Percentiles rank a stretch among this genome's conserved stretches.
Conservation (phyloP, 371 early-diverging fungal species). For the Apophysomyces trapeziformis region DNA sequence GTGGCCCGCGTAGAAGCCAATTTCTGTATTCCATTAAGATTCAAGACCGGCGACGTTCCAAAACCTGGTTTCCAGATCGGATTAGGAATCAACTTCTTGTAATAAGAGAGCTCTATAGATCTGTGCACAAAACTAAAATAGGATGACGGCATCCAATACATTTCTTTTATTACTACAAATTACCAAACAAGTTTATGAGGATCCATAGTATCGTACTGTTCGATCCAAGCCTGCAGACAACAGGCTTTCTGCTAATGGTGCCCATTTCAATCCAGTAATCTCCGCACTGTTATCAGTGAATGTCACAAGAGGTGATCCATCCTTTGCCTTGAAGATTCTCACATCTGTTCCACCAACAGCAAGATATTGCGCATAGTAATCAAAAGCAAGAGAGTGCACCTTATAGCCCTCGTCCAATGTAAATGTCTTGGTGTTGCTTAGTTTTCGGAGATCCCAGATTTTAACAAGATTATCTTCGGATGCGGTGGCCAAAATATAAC, state of each 20-base stretch:
- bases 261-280: conserved; percentile 69
- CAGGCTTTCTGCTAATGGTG: conserved; percentile 59
- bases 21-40: conserved; percentile 49
- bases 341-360: conserved; percentile 75
- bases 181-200: conserved; percentile 7
- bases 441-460: conserved; percentile 93
- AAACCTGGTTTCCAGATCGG: conserved; percentile 85
- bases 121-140: not conserved
- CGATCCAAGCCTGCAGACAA: conserved; percentile 67
- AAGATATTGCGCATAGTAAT: conserved; percentile 82
- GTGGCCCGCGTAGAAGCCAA: conserved; percentile 60
- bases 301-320: conserved; percentile 68
- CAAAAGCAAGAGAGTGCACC: conserved; percentile 74
- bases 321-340: conserved; percentile 78
- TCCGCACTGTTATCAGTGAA: conserved; percentile 61
- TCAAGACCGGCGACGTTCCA: conserved; percentile 65
- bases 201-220: conserved; percentile 63
- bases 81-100: conserved; percentile 85
- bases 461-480: conserved; percentile 73
- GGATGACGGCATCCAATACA: not conserved
- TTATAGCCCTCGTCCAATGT: conserved; percentile 60
- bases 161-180: not conserved
- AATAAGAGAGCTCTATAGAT: conserved; percentile 16
- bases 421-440: conserved; percentile 74
- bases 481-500: conserved; percentile 84